These are phyloP conservation scores for Podosphaera xanthii DNA, from an alignment of 2,329 filamentous ascomycete species.

Conservation along the genomic window DNA sequence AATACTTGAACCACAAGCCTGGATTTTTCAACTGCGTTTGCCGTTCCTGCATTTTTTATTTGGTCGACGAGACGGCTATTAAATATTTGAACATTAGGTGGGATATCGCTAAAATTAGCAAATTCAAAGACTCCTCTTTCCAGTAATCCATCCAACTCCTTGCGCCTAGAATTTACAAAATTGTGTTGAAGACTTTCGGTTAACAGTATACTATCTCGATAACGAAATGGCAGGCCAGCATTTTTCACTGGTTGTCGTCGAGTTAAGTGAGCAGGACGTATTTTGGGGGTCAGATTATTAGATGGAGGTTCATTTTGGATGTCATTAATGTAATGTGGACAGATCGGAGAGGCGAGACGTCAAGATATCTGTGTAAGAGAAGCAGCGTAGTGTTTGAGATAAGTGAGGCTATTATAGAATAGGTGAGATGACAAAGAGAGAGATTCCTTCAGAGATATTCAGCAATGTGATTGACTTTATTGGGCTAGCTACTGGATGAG, in stretches of 20 bases:
- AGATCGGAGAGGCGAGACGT: too few relatives aligned
- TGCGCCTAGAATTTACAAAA: not conserved
- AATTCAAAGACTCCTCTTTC: not conserved
- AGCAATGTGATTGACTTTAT: too few relatives aligned
- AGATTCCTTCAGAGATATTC: too few relatives aligned
- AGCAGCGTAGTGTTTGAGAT: too few relatives aligned
- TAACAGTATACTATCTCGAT: not conserved
- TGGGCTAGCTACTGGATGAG: too few relatives aligned
- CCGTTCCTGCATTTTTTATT: slow-evolving; percentile 3
- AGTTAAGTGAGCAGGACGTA: not conserved
- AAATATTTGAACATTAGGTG: slow-evolving; percentile 1
- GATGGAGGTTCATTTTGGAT: not conserved
- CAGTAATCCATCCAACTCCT: not conserved
- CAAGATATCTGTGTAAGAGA: too few relatives aligned
- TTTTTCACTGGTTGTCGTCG: not conserved
- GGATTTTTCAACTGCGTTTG: slow-evolving; percentile 2
- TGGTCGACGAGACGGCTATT: slow-evolving; percentile 4
- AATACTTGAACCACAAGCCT: slow-evolving; percentile 3
- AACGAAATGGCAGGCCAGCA: not conserved
- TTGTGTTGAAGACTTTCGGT: not conserved
- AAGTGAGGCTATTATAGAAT: too few relatives aligned
- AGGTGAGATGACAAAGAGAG: too few relatives aligned
- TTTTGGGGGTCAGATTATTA: not conserved
- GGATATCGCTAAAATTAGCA: not conserved
- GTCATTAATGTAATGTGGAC: too few relatives aligned